phyloP scores from a whole-genome alignment of 139 green algal species.

The Chlamydomonas schloesseri region DNA sequence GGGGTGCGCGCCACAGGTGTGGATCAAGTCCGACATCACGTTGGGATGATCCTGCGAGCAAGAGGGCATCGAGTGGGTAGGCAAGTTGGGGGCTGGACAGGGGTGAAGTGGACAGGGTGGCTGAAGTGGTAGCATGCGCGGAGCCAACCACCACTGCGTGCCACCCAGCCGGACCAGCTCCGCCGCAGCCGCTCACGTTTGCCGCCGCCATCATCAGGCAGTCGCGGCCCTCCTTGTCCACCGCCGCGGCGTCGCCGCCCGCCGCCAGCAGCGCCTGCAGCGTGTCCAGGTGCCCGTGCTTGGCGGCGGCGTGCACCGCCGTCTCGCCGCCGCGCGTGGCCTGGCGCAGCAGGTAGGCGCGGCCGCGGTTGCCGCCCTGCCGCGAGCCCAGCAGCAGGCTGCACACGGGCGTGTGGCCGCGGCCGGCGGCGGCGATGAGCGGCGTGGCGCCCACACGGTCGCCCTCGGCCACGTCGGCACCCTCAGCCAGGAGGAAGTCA shows the following conservation, averaged over 20 bases:
- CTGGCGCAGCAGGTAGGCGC: constrained; percentile 42
- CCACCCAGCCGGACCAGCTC: too few species aligned
- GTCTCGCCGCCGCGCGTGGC: constrained; percentile 42
- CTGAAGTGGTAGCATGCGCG: too few species aligned
- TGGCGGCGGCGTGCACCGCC: constrained; percentile 51
- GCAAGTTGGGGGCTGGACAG: too few species aligned
- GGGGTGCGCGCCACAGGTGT: neutral
- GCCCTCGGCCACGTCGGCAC: constrained; percentile 7
- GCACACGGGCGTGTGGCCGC: constrained; percentile 27
- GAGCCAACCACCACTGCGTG: too few species aligned
- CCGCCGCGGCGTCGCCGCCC: neutral
- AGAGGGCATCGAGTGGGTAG: neutral
- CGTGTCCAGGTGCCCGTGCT: constrained; percentile 45
- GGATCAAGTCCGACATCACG: constrained; percentile 23
- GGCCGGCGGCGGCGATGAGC: constrained; percentile 33
- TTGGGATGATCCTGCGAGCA: constrained; percentile 9
- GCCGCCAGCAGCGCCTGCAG: constrained; percentile 41
- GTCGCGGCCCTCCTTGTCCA: constrained; percentile 9
- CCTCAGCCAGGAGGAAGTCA: constrained; percentile 33
- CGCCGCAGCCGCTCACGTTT: neutral
- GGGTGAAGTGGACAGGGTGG: too few species aligned
- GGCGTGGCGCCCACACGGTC: constrained; percentile 46
- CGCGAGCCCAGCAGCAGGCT: constrained; percentile 39
- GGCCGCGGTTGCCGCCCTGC: constrained; percentile 44
- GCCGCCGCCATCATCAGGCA: constrained; percentile 47